These are phyloP conservation scores for Penicillium sumatraense DNA, from an alignment of 2,329 filamentous ascomycete species.

Conservation along the genomic window DNA sequence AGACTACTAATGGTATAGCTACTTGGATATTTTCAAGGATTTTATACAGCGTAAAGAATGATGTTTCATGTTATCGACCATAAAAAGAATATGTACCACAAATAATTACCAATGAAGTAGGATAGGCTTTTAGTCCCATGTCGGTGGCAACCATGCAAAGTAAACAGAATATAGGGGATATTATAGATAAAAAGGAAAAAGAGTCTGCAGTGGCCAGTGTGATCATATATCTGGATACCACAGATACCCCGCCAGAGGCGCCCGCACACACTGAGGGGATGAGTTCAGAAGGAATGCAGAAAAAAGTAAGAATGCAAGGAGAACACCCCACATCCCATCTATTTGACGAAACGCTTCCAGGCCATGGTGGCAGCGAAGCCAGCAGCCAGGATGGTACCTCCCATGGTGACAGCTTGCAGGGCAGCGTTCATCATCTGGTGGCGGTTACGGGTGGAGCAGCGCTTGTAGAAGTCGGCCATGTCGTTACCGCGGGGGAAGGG, in stretches of 20 bases:
- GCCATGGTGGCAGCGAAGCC: conserved; percentile 46
- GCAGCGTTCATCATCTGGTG: conserved; percentile 61
- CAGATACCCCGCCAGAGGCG: conserved; percentile 20
- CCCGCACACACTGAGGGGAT: conserved; percentile 27
- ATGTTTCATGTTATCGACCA: background rate
- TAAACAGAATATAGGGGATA: conserved; percentile 13
- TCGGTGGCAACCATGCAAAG: conserved; percentile 3
- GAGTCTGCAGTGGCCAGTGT: conserved; percentile 12
- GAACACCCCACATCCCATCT: background rate
- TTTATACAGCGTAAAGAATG: background rate
- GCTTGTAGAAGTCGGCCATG: conserved; percentile 59
- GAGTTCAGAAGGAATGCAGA: conserved; percentile 4
- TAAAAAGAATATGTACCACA: conserved; percentile 13
- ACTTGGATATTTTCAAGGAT: background rate
- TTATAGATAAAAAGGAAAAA: conserved; percentile 13
- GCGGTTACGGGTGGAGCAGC: conserved; percentile 58
- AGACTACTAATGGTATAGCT: too few relatives aligned
- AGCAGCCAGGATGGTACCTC: conserved; percentile 53
- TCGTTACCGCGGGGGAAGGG: conserved; percentile 59
- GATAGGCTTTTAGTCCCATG: background rate
- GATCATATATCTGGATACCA: background rate
- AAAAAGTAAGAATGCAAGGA: conserved; percentile 9
- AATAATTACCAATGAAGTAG: conserved; percentile 6
- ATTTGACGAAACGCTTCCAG: conserved; percentile 46
- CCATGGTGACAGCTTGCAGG: conserved; percentile 56